A percentile compares a stretch with the other conserved stretches of the same genome.
Evolutionary conservation across 257 asterid species (phyloP).

Genomic region (Nyctanthes arbortristis): DNA sequence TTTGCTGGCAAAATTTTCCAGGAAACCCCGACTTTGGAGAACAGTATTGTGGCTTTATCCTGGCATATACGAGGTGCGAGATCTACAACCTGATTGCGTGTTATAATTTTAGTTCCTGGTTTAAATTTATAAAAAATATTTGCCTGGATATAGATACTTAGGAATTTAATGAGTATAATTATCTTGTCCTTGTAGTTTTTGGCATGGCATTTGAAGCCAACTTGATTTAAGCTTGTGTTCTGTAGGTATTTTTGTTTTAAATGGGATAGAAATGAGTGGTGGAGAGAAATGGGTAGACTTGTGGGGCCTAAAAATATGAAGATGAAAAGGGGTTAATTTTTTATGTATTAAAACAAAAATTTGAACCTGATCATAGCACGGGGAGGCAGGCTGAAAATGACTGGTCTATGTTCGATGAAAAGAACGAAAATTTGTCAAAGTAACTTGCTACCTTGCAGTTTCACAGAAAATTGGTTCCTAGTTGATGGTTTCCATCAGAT

Average conservation of each 20-base stretch:
- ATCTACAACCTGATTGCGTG: conserved; percentile 15
- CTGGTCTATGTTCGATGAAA: too few relatives aligned
- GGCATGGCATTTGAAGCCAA: background rate
- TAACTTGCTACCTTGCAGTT: background rate
- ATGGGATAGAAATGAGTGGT: too few relatives aligned
- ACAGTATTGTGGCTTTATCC: conserved; percentile 88
- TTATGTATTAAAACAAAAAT: too few relatives aligned
- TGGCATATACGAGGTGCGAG: conserved; percentile 84
- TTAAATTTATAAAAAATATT: background rate
- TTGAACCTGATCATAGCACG: too few relatives aligned
- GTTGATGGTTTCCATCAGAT: background rate
- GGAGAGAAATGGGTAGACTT: too few relatives aligned
- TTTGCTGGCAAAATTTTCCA: conserved; percentile 32
- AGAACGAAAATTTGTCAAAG: too few relatives aligned
- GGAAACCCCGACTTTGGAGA: conserved; percentile 69
- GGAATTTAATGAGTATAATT: background rate
- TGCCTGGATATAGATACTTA: background rate
- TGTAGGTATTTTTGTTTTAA: too few relatives aligned
- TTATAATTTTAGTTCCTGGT: background rate
- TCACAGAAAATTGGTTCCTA: background rate
- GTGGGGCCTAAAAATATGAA: too few relatives aligned
- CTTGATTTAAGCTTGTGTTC: background rate
- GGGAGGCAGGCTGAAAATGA: too few relatives aligned
- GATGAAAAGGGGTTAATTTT: too few relatives aligned
- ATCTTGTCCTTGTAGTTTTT: background rate